Conservation (phyloP, 768 basidiomycete genomes). For the Pholiota microspora region DNA sequence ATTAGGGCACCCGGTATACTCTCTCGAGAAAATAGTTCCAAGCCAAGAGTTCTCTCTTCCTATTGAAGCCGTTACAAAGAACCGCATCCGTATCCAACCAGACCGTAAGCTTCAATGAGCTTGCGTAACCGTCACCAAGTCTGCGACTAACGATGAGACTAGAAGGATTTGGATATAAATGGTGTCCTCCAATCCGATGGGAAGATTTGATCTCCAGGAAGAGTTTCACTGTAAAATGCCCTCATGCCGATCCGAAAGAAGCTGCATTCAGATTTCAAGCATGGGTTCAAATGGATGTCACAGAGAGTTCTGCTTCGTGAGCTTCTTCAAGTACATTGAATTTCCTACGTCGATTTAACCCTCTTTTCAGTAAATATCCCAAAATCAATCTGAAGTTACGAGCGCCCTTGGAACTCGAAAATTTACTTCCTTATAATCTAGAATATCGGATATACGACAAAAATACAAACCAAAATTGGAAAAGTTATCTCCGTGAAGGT, state of each 20-base stretch:
- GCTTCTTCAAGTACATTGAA: constrained; percentile 37
- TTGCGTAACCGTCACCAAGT: neutral
- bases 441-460: constrained; percentile 98
- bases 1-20: constrained; percentile 74
- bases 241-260: constrained; percentile 76
- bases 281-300: constrained; percentile 73
- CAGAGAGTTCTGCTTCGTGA: constrained; percentile 53
- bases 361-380: constrained; percentile 66
- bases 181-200: constrained; percentile 86
- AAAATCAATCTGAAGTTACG: constrained; percentile 83
- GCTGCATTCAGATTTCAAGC: constrained; percentile 94
- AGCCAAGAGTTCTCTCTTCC: constrained; percentile 88
- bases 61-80: constrained; percentile 82
- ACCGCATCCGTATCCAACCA: constrained; percentile 83
- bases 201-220: constrained; percentile 76
- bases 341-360: neutral
- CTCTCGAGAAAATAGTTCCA: constrained; percentile 86
- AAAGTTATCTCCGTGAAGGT: constrained; percentile 88
- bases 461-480: constrained; percentile 91
- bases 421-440: constrained; percentile 89
- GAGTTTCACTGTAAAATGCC: constrained; percentile 80
- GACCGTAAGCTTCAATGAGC: constrained; percentile 63
- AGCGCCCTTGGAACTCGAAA: constrained; percentile 94
- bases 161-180: constrained; percentile 97
- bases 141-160: constrained; percentile 8